phyloP scores from a whole-genome alignment of 352 stramenopile genomes.

The Phytophthora citricola region DNA sequence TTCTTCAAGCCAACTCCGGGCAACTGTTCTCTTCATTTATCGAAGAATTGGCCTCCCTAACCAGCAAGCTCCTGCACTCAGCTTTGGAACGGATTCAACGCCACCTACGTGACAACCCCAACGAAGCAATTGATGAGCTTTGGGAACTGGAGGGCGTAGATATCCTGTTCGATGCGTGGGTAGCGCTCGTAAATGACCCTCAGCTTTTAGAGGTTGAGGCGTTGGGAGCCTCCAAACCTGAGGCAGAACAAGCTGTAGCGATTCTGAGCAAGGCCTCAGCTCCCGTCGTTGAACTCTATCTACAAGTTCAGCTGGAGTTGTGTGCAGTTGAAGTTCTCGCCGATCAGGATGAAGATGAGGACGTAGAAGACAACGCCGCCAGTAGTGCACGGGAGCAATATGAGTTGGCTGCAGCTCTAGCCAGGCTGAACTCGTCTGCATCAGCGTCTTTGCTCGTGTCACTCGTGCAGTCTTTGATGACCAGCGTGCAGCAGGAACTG shows the following conservation, averaged over 20 bases:
- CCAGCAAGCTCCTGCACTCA: constrained; percentile 73
- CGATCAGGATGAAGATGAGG: constrained; percentile 84
- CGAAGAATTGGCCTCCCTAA: constrained; percentile 74
- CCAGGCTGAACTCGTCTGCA: constrained; percentile 65
- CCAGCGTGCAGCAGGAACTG: constrained; percentile 52
- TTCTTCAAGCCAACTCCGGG: constrained; percentile 44
- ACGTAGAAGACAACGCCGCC: constrained; percentile 82
- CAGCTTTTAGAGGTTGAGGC: constrained; percentile 48
- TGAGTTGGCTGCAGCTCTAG: constrained; percentile 73
- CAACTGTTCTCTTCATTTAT: constrained; percentile 69
- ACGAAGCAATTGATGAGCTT: constrained; percentile 71
- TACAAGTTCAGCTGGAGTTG: constrained; percentile 79
- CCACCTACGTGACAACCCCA: constrained; percentile 52
- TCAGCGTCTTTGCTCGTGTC: constrained; percentile 62
- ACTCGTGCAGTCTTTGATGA: constrained; percentile 68
- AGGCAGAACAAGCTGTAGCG: constrained; percentile 44
- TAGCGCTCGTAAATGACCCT: constrained; percentile 68
- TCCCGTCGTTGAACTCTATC: constrained; percentile 75
- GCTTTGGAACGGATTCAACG: constrained; percentile 68
- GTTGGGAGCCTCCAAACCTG: constrained; percentile 28
- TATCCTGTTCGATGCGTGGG: constrained; percentile 84
- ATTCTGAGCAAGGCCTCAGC: constrained; percentile 65
- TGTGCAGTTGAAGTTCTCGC: constrained; percentile 68
- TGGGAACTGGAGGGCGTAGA: constrained; percentile 87
- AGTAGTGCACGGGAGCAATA: constrained; percentile 72